Conservation (phyloP, 371 early-diverging fungal genomes). For the Cokeromyces recurvatus region DNA sequence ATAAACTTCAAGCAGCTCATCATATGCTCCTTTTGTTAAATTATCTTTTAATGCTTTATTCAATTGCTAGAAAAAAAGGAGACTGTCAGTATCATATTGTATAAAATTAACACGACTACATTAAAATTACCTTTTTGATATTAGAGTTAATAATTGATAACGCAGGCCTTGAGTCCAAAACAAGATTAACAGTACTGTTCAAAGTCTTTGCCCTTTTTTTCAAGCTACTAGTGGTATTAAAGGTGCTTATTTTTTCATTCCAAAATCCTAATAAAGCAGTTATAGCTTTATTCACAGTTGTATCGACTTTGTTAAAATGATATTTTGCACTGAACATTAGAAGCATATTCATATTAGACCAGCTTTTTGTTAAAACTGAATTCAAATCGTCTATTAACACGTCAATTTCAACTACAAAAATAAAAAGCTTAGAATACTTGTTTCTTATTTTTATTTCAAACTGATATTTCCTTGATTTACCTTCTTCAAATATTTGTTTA, state of each 20-base stretch:
- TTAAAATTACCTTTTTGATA: neutral
- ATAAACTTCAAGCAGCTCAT: slow-evolving; percentile 3
- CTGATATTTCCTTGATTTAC: neutral
- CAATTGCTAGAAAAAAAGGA: slow-evolving; percentile 8
- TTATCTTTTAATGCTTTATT: slow-evolving; percentile 5
- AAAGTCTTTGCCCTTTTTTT: neutral
- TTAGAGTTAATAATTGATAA: neutral
- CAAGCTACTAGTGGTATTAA: too few species aligned
- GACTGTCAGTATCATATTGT: neutral
- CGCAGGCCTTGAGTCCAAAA: neutral
- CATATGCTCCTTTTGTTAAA: slow-evolving; percentile 1
- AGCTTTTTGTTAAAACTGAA: too few species aligned
- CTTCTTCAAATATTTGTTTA: neutral
- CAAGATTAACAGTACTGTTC: neutral
- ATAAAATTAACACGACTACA: neutral
- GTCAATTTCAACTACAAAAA: neutral
- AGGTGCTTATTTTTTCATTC: too few species aligned
- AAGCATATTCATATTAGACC: too few species aligned
- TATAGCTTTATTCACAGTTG: too few species aligned
- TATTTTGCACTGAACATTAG: too few species aligned
- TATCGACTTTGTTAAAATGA: too few species aligned
- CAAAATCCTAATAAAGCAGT: too few species aligned
- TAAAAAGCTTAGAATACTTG: neutral
- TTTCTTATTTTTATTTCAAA: neutral
- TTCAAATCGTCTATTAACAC: neutral